These are phyloP conservation scores for Angomonas deanei DNA, from an alignment of 208 protist species.

Conservation along the genomic window DNA sequence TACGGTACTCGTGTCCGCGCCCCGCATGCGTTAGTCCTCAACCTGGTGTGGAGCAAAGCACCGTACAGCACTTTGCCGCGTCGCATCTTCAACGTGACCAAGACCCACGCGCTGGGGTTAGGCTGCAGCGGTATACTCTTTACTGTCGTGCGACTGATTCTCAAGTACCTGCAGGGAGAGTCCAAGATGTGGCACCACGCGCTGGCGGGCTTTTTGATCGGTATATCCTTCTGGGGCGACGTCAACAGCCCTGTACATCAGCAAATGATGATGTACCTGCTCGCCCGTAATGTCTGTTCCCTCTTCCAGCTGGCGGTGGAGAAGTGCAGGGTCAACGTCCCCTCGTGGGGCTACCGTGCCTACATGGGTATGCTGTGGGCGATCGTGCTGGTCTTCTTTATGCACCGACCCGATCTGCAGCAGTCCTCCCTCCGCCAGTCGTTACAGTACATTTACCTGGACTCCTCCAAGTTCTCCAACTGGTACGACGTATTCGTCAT, in stretches of 20 bases:
- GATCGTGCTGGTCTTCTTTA: slow-evolving; percentile 62
- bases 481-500: slow-evolving; percentile 63
- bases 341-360: slow-evolving; percentile 37
- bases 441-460: slow-evolving; percentile 83
- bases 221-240: slow-evolving; percentile 68
- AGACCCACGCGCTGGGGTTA: slow-evolving; percentile 64
- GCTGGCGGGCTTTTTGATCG: slow-evolving; percentile 73
- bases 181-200: slow-evolving; percentile 57
- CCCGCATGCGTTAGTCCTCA: slow-evolving; percentile 86
- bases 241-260: slow-evolving; percentile 54
- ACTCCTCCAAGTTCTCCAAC: slow-evolving; percentile 57
- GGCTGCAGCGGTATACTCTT: slow-evolving; percentile 56
- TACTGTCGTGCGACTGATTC: slow-evolving; percentile 44
- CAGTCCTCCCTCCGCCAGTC: slow-evolving; percentile 76
- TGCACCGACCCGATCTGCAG: slow-evolving; percentile 59
- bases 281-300: slow-evolving; percentile 63
- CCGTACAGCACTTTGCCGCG: slow-evolving; percentile 47
- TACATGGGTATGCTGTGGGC: slow-evolving; percentile 75
- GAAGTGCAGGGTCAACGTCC: slow-evolving; percentile 15
- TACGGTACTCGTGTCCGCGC: slow-evolving; percentile 81
- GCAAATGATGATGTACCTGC: slow-evolving; percentile 91
- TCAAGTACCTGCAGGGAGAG: slow-evolving; percentile 21
- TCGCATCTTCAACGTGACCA: slow-evolving; percentile 60
- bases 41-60: slow-evolving; percentile 75
- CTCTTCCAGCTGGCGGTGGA: slow-evolving; percentile 44